Evolutionary conservation across 2,329 filamentous ascomycete species (phyloP).

Genomic region (Fusarium devonianum): DNA sequence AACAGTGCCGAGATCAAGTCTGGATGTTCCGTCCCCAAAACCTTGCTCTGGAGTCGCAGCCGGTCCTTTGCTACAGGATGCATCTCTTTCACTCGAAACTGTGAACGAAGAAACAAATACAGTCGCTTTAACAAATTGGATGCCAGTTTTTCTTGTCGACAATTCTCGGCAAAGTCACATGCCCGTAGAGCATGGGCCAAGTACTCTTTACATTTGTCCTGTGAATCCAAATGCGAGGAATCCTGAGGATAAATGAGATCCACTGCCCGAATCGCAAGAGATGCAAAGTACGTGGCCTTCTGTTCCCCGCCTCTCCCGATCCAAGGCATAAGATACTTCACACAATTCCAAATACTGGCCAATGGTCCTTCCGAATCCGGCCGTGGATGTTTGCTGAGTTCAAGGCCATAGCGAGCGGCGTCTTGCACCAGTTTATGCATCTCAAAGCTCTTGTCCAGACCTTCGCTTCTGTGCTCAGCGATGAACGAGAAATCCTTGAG

Average conservation of each 20-base stretch:
- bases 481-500: constrained; percentile 48
- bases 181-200: constrained; percentile 40
- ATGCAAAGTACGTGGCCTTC: constrained; percentile 35
- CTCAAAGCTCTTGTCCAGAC: constrained; percentile 33
- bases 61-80: fast-evolving
- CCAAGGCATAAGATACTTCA: no score
- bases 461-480: constrained; percentile 3
- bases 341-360: no score
- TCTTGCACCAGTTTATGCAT: constrained; percentile 46
- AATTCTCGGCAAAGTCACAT: constrained; percentile 35
- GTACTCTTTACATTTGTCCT: constrained; percentile 40
- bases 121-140: constrained; percentile 23
- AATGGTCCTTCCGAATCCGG: fast-evolving
- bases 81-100: constrained; percentile 12
- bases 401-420: constrained; percentile 33
- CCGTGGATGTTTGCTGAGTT: not conserved
- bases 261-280: constrained; percentile 35
- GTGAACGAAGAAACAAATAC: constrained; percentile 36
- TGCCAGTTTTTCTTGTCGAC: constrained; percentile 19
- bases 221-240: constrained; percentile 8
- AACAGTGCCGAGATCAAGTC: not conserved
- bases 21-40: not conserved
- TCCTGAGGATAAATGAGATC: constrained; percentile 30
- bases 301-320: not conserved
- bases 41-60: not conserved